Evolutionary conservation across 148 eudicot species (phyloP).

Genomic region (Rhododendron mucronatum): DNA sequence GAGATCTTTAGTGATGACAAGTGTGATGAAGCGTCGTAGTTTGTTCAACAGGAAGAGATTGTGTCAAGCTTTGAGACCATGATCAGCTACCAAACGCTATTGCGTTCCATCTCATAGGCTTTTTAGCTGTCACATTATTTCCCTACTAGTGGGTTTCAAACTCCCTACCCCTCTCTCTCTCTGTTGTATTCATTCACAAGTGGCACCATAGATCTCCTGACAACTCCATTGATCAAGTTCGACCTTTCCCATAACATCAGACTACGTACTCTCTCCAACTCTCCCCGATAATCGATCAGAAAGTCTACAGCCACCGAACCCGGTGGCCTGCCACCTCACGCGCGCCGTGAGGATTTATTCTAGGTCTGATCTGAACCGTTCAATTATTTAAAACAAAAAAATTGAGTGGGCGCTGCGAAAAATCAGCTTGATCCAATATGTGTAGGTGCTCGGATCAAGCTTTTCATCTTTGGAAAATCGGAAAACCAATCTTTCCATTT

Average conservation of each 20-base stretch:
- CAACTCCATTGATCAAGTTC: not conserved
- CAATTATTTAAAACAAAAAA: too few species aligned
- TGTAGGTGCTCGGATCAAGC: too few species aligned
- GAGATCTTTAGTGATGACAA: not conserved
- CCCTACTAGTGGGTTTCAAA: not conserved
- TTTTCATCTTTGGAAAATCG: too few species aligned
- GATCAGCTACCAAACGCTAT: not conserved
- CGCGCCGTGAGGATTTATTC: too few species aligned
- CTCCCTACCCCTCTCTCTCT: not conserved
- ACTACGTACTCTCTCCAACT: not conserved
- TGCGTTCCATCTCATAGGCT: conserved; percentile 4
- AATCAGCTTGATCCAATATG: too few species aligned
- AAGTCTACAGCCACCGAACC: too few species aligned
- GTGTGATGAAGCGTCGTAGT: not conserved
- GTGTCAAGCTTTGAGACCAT: not conserved
- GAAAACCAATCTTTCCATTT: too few species aligned
- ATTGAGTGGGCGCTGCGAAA: too few species aligned
- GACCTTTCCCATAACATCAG: not conserved
- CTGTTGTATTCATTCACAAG: not conserved
- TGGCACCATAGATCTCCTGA: not conserved
- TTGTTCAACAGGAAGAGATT: not conserved
- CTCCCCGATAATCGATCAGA: not conserved
- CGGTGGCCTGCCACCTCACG: too few species aligned
- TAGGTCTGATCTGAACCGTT: too few species aligned
- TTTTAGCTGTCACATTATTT: not conserved